Percentiles rank a stretch among this genome's conserved stretches.
phyloP scores from a whole-genome alignment of 176 grass and related monocot genomes.

The Cenchrus fungigraminus region DNA sequence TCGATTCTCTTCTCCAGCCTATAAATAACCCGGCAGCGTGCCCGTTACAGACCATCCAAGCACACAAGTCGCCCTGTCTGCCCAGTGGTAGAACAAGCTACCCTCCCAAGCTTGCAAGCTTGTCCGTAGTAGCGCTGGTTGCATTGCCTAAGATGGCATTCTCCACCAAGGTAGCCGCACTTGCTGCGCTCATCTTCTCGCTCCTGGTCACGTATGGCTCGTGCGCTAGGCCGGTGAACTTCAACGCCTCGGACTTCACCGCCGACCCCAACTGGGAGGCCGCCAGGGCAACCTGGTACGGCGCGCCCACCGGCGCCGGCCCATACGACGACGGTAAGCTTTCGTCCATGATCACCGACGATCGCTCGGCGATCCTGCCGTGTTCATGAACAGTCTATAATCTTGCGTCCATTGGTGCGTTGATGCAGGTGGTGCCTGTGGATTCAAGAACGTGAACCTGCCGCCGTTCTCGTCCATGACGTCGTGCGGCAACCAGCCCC shows the following conservation, averaged over 20 bases:
- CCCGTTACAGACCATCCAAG: slow-evolving; percentile 4
- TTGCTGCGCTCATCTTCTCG: slow-evolving; percentile 28
- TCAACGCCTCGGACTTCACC: slow-evolving; percentile 20
- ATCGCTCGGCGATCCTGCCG: background rate
- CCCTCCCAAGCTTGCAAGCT: background rate
- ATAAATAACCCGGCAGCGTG: slow-evolving; percentile 44
- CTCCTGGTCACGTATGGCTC: slow-evolving; percentile 29
- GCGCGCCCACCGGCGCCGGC: slow-evolving; percentile 59
- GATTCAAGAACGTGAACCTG: slow-evolving; percentile 56
- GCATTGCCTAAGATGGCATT: slow-evolving; percentile 8
- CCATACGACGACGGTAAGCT: slow-evolving; percentile 53
- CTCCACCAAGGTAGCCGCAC: background rate
- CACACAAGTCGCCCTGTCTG: slow-evolving; percentile 1
- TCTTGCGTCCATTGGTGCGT: no score
- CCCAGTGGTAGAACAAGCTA: background rate
- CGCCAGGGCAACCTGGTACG: slow-evolving; percentile 76
- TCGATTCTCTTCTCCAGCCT: background rate
- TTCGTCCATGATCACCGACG: background rate
- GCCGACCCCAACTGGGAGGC: slow-evolving; percentile 38
- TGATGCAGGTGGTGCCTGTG: slow-evolving; percentile 65
- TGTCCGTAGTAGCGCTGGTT: background rate
- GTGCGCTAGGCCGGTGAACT: background rate
- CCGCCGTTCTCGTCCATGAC: slow-evolving; percentile 62
- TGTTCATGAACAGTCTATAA: background rate
- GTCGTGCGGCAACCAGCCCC: slow-evolving; percentile 56